phyloP scores from a whole-genome alignment of 2,329 filamentous ascomycete species.

The Leptoxyphium fumago region DNA sequence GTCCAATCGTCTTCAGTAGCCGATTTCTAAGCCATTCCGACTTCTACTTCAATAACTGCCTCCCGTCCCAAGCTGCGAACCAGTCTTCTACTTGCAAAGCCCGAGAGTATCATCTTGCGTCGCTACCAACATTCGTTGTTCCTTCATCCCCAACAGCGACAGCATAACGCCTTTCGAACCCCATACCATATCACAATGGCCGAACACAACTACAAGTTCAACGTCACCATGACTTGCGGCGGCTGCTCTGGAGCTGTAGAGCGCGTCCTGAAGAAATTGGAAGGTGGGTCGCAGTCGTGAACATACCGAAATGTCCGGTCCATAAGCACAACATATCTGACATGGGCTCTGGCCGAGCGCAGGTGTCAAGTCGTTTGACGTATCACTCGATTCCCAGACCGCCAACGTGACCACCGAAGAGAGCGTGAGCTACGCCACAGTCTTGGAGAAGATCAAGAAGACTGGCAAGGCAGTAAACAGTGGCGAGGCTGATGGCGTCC shows the following conservation, averaged over 20 bases:
- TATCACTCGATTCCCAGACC: slow-evolving; percentile 74
- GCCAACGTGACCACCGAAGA: slow-evolving; percentile 61
- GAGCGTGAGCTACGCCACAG: slow-evolving; percentile 59
- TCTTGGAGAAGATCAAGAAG: slow-evolving; percentile 82
- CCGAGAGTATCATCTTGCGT: too few species aligned
- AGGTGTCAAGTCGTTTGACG: slow-evolving; percentile 79
- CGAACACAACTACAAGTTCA: slow-evolving; percentile 87
- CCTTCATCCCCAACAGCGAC: neutral
- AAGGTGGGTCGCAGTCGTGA: slow-evolving; percentile 46
- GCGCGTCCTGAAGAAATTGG: slow-evolving; percentile 79
- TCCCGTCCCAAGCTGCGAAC: too few species aligned
- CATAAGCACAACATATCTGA: neutral
- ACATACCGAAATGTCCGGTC: too few species aligned
- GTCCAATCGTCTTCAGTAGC: too few species aligned
- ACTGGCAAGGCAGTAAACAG: slow-evolving; percentile 84
- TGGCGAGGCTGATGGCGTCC: slow-evolving; percentile 53
- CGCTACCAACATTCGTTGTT: too few species aligned
- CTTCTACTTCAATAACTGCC: too few species aligned
- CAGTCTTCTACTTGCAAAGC: too few species aligned
- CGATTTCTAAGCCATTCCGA: too few species aligned
- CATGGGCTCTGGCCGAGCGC: slow-evolving; percentile 1
- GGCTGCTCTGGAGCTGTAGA: slow-evolving; percentile 93
- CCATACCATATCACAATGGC: slow-evolving; percentile 39
- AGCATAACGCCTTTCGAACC: too few species aligned
- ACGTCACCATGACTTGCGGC: slow-evolving; percentile 84